phyloP scores from a whole-genome alignment of 441 rosid genomes.

The Populus hybrid region DNA sequence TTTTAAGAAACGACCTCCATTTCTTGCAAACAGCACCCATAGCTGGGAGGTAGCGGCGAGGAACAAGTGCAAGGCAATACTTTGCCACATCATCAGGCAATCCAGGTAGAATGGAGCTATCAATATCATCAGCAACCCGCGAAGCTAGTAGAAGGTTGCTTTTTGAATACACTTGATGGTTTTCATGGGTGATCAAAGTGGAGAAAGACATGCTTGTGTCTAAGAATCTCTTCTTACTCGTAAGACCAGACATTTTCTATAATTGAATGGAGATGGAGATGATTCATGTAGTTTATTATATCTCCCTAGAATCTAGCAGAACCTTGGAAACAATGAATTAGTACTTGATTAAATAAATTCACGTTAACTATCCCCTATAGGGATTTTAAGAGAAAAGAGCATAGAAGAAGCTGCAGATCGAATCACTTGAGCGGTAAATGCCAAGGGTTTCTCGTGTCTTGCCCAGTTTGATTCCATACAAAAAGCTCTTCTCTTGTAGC shows the following conservation, averaged over 20 bases:
- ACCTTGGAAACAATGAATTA: slow-evolving; percentile 15
- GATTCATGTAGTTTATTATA: slow-evolving; percentile 19
- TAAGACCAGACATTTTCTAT: slow-evolving; percentile 47
- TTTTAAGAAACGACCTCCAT: slow-evolving; percentile 82
- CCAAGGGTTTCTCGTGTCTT: slow-evolving; percentile 50
- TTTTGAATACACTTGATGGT: slow-evolving; percentile 30
- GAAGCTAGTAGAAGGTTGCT: slow-evolving; percentile 33
- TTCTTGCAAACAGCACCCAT: slow-evolving; percentile 89
- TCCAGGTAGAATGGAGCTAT: slow-evolving; percentile 68
- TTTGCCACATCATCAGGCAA: slow-evolving; percentile 90
- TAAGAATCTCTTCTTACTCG: slow-evolving; percentile 51
- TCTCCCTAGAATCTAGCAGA: slow-evolving; percentile 33
- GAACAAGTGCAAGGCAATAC: slow-evolving; percentile 81
- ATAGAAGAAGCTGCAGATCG: slow-evolving; percentile 68
- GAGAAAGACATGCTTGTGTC: slow-evolving; percentile 42
- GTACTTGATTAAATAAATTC: slow-evolving; percentile 51
- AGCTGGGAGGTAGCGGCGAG: slow-evolving; percentile 65
- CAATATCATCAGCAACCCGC: slow-evolving; percentile 37
- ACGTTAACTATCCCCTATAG: slow-evolving; percentile 76
- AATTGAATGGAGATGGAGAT: slow-evolving; percentile 16
- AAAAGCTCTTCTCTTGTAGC: slow-evolving; percentile 30
- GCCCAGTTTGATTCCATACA: slow-evolving; percentile 88
- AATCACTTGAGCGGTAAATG: slow-evolving; percentile 47
- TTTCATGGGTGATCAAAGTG: slow-evolving; percentile 22
- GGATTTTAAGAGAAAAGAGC: slow-evolving; percentile 82